Base-by-base conservation (phyloP, 768 basidiomycete genomes). In the Tulasnella sp. region DNA sequence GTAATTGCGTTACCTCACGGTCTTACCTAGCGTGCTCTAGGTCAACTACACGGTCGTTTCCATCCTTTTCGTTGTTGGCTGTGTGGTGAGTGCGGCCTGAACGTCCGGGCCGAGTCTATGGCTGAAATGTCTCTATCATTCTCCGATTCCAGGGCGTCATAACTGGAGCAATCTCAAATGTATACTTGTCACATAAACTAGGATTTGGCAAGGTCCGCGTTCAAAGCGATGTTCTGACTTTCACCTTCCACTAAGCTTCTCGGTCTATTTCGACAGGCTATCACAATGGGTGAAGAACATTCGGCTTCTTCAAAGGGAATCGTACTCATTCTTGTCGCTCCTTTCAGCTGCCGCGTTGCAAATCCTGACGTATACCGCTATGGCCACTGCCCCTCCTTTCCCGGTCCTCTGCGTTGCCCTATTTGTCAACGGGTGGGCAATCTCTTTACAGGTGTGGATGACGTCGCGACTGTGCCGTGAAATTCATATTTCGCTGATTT, bases 381-480 rank as follows among this genome's bases (percentile, higher is more conserved):
- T 82, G 69, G 80, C 80, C n/a, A 78, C 81, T 32, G 80, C 82
- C 8, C 79, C 80, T 7, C 85, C 85, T 4, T 86, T 83, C 74
- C 84, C 84, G 0, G 77, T 82, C 1, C 82, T 85, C 69, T 80
- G 82, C 39, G 73, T 83, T 26, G 80, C 81, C 0, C 86, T 81
- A 74, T 75, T 78, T 29, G 75, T 85, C 71, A 82, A 81, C n/a
- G 85, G 85, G 0, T 77, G 84, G 35, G 84, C 83, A 14, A 73
- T 84, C 72, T 82, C 85, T 26, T 63, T 84, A 26, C 82, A 84
- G 81, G 89, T 86, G 73, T 42, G 78, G 35, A 26, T 47, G n/a
- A n/a, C n/a, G 6, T 19, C 11, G 62, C 70, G 6, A 14, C 16
- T 32, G 19, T 22, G 22, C 22, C 42, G 16, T 69, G 19, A 19